Evolutionary conservation across 169 alveolate genomes (phyloP).

Genomic region (Eimeria tenella): DNA sequence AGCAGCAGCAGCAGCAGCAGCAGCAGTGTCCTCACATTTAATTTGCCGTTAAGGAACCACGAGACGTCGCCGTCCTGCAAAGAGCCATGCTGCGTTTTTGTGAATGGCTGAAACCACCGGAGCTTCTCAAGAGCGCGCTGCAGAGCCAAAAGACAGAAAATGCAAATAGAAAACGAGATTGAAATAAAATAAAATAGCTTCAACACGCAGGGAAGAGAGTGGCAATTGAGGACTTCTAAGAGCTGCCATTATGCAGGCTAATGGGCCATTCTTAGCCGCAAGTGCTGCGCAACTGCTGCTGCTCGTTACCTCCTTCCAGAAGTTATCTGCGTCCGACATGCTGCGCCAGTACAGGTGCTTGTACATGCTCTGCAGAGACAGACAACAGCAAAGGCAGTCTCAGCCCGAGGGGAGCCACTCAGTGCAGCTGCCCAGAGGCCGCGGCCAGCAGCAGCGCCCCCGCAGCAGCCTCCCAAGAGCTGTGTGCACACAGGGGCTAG

Average conservation of each 20-base stretch:
- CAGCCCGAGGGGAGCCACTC: background rate
- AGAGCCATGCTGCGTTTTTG: constrained; percentile 82
- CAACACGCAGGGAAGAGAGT: background rate
- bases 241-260: background rate
- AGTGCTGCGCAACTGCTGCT: background rate
- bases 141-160: background rate
- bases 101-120: constrained; percentile 77
- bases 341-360: constrained; percentile 78
- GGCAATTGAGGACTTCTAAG: background rate
- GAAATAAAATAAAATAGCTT: too few species aligned
- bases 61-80: constrained; percentile 86
- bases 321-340: constrained; percentile 73
- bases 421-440: too few species aligned
- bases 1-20: background rate
- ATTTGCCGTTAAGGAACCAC: constrained; percentile 94
- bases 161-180: background rate
- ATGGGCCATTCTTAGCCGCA: background rate
- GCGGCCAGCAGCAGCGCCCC: too few species aligned
- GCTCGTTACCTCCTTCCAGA: constrained; percentile 78
- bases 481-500: too few species aligned
- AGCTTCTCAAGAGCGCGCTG: constrained; percentile 75
- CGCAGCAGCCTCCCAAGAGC: too few species aligned
- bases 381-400: background rate
- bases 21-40: constrained; percentile 84
- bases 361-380: constrained; percentile 71